Evolutionary conservation across 768 basidiomycete genomes (phyloP).

Genomic region (Naganishia vishniacii): DNA sequence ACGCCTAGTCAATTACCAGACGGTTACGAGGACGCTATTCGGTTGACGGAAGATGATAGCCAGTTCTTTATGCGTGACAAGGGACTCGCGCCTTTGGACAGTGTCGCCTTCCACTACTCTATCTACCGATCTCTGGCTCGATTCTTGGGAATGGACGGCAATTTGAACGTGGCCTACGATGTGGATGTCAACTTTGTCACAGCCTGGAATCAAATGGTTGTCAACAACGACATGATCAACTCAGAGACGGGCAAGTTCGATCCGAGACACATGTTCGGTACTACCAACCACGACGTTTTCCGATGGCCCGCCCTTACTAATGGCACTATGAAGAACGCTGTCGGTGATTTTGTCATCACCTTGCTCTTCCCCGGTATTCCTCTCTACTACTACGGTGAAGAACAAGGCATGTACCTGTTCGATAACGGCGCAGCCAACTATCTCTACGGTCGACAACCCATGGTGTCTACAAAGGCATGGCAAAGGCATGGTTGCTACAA

Average conservation of each 20-base stretch:
- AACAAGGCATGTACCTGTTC: conserved; percentile 75
- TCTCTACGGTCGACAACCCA: conserved; percentile 88
- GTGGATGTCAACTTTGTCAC: conserved; percentile 73
- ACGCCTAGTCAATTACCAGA: conserved; percentile 66
- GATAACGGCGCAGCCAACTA: conserved; percentile 89
- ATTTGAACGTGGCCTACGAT: conserved; percentile 83
- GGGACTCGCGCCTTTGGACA: conserved; percentile 62
- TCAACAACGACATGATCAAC: conserved; percentile 80
- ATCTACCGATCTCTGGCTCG: conserved; percentile 78
- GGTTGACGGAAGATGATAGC: conserved; percentile 58
- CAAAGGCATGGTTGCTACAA: conserved; percentile 87
- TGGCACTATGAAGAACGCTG: conserved; percentile 67
- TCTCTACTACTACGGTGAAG: conserved; percentile 83
- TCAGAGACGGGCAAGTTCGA: conserved; percentile 61
- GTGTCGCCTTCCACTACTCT: conserved; percentile 87
- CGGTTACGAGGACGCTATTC: conserved; percentile 65
- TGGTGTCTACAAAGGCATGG: conserved; percentile 79
- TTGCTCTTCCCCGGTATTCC: conserved; percentile 83
- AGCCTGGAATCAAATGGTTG: conserved; percentile 78
- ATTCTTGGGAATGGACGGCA: conserved; percentile 93
- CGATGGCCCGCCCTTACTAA: conserved; percentile 85
- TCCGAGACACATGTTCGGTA: conserved; percentile 82
- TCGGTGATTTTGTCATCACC: conserved; percentile 72
- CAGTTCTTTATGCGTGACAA: conserved; percentile 75
- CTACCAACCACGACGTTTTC: conserved; percentile 92